Evolutionary conservation across 495 filamentous ascomycete species (phyloP).

Genomic region (Parathielavia hyrcaniae): DNA sequence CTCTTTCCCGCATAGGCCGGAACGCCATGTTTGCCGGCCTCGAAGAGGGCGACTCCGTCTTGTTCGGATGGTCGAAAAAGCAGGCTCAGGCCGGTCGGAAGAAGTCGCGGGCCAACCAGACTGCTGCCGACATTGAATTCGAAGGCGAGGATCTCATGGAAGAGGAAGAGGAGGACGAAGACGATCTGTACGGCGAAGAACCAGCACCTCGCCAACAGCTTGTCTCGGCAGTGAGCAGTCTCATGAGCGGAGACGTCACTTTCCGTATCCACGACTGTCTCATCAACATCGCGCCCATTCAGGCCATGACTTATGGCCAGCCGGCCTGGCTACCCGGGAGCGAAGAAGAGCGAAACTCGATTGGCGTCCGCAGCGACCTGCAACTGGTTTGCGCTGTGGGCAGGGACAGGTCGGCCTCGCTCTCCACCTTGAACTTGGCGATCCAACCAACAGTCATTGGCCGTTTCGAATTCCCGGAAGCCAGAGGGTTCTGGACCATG

Average conservation of each 20-base stretch:
- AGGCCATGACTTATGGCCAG: conserved; percentile 60
- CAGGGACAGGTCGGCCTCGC: conserved; percentile 57
- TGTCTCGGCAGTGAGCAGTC: conserved; percentile 23
- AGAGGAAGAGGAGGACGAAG: conserved; percentile 45
- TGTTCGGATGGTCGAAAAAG: conserved; percentile 70
- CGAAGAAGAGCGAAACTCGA: conserved; percentile 39
- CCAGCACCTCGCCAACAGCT: conserved; percentile 26
- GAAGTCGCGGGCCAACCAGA: conserved; percentile 38
- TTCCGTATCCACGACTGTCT: conserved; percentile 75
- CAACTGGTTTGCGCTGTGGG: conserved; percentile 70
- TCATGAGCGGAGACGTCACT: conserved; percentile 54
- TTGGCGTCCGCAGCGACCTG: conserved; percentile 49
- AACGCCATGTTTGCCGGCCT: conserved; percentile 80
- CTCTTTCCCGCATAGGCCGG: conserved; percentile 58
- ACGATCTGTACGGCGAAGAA: conserved; percentile 67
- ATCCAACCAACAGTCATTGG: conserved; percentile 62
- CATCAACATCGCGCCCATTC: conserved; percentile 69
- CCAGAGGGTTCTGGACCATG: conserved; percentile 58
- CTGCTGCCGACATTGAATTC: conserved; percentile 51
- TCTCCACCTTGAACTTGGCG: conserved; percentile 69
- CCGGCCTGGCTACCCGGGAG: conserved; percentile 38
- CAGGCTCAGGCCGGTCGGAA: conserved; percentile 49
- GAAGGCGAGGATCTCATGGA: conserved; percentile 39
- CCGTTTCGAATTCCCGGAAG: conserved; percentile 55
- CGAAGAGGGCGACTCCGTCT: conserved; percentile 71